Evolutionary conservation across 768 basidiomycete species (phyloP).

Genomic region (Kwoniella europaea): DNA sequence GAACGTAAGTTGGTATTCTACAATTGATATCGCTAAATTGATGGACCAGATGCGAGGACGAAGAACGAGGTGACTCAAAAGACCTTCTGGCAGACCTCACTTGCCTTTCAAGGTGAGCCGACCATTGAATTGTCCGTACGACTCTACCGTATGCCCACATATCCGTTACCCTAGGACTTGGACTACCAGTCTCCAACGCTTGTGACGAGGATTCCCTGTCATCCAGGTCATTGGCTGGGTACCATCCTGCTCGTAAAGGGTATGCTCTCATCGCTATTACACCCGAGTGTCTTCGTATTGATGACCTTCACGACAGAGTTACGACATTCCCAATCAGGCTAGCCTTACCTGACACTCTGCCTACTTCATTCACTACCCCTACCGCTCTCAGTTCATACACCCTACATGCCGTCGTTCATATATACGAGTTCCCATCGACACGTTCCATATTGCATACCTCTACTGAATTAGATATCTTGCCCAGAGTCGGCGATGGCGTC

Average conservation of each 20-base stretch:
- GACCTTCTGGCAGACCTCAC: not conserved
- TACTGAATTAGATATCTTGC: not conserved
- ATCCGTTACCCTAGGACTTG: not conserved
- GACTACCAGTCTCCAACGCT: not conserved
- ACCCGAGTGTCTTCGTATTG: not conserved
- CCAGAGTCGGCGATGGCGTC: not conserved
- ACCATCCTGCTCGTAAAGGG: constrained; percentile 3
- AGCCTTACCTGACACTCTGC: not conserved
- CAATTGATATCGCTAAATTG: not conserved
- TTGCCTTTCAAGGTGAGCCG: not conserved
- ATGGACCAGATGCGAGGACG: not conserved
- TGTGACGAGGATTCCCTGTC: not conserved
- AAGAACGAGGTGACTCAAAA: not conserved
- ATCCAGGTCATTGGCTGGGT: not conserved
- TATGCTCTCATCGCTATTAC: not conserved
- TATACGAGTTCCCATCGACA: not conserved
- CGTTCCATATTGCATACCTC: not conserved
- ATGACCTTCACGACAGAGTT: not conserved
- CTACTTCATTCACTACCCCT: not conserved
- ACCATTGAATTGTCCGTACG: not conserved
- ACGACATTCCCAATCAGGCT: not conserved
- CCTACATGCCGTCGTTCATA: not conserved
- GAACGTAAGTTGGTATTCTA: not conserved
- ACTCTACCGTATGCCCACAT: not conserved
- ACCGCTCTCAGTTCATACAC: not conserved